Percentiles rank a stretch among this genome's conserved stretches.
phyloP scores from a whole-genome alignment of 2,329 filamentous ascomycete species.

The Colletotrichum coccodes region DNA sequence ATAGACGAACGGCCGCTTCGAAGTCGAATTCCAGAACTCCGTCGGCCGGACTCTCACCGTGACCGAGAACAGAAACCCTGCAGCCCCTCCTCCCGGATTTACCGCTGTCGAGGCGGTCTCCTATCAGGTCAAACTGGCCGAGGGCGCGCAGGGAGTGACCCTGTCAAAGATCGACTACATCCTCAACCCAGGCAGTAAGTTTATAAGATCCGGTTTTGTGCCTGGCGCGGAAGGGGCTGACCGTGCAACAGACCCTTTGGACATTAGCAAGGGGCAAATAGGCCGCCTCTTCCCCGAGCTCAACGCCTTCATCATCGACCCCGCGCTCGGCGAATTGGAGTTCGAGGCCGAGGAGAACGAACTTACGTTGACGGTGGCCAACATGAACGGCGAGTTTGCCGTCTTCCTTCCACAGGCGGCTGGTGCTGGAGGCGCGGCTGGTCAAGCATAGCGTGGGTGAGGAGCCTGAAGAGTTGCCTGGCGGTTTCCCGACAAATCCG shows the following conservation, averaged over 20 bases:
- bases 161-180: constrained; percentile 53
- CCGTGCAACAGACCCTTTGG: constrained; percentile 38
- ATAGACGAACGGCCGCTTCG: constrained; percentile 45
- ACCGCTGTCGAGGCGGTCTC: constrained; percentile 47
- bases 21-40: constrained; percentile 51
- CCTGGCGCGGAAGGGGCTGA: not conserved
- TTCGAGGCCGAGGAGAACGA: constrained; percentile 55
- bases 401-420: constrained; percentile 43
- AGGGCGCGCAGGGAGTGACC: constrained; percentile 44
- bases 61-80: constrained; percentile 48
- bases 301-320: constrained; percentile 47
- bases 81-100: constrained; percentile 48
- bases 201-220: too few relatives aligned
- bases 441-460: not conserved
- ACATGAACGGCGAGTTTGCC: constrained; percentile 46
- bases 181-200: constrained; percentile 46
- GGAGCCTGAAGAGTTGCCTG: too few relatives aligned
- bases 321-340: constrained; percentile 49
- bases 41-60: constrained; percentile 46
- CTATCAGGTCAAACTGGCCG: constrained; percentile 45
- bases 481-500: too few relatives aligned
- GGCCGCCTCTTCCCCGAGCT: constrained; percentile 47
- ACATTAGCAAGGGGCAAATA: constrained; percentile 48
- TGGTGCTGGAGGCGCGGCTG: not conserved
- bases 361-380: constrained; percentile 41